Percentiles rank a stretch among this genome's conserved stretches.
Conservation (phyloP, 768 basidiomycete genomes). For the Boletus subcaerulescens region DNA sequence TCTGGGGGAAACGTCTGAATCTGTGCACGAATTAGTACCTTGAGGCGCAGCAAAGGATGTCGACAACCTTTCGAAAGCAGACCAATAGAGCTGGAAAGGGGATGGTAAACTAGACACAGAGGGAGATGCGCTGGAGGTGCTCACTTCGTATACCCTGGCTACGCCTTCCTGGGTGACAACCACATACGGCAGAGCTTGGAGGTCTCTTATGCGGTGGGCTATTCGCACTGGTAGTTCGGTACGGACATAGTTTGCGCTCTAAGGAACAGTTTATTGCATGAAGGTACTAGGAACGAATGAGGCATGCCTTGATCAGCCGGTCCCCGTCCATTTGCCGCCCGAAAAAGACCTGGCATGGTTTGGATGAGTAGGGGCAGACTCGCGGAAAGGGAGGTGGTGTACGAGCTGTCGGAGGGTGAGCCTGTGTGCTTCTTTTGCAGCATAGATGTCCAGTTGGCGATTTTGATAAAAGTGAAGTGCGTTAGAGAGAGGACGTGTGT, state of each 20-base stretch:
- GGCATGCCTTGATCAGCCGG: constrained; percentile 65
- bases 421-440: constrained; percentile 65
- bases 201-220: constrained; percentile 81
- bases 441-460: constrained; percentile 76
- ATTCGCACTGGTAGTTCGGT: constrained; percentile 87
- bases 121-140: constrained; percentile 23
- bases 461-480: constrained; percentile 78
- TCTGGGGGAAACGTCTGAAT: constrained; percentile 68
- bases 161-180: constrained; percentile 86
- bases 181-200: constrained; percentile 82
- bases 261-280: not conserved
- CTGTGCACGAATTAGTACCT: constrained; percentile 36
- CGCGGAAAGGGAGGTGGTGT: constrained; percentile 17
- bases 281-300: not conserved
- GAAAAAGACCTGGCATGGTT: constrained; percentile 63
- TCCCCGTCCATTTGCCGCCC: constrained; percentile 82
- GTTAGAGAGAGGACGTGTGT: constrained; percentile 32
- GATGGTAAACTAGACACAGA: not conserved
- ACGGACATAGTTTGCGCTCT: constrained; percentile 91
- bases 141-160: constrained; percentile 78
- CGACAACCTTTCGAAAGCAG: constrained; percentile 76
- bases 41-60: not conserved
- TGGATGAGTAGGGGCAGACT: not conserved
- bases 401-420: constrained; percentile 81
- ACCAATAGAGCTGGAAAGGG: constrained; percentile 69